These are phyloP conservation scores for Pascua guehoae DNA, from an alignment of 1,284 basidiomycete genomes.

Conservation along the genomic window DNA sequence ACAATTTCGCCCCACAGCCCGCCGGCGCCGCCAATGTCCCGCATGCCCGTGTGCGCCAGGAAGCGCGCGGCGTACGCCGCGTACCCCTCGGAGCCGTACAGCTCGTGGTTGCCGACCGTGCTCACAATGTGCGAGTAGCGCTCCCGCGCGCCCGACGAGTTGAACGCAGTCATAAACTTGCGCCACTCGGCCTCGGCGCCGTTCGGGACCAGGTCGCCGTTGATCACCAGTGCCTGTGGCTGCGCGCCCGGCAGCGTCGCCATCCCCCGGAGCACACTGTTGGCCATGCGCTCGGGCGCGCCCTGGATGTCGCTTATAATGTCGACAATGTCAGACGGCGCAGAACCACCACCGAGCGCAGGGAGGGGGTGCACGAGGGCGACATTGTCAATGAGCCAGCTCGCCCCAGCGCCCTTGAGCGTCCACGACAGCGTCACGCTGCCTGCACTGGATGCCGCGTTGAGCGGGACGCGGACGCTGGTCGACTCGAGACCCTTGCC, in stretches of 20 bases:
- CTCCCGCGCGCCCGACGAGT: neutral
- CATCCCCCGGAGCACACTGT: constrained; percentile 1
- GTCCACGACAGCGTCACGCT: neutral
- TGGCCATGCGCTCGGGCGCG: neutral
- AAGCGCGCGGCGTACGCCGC: constrained; percentile 1
- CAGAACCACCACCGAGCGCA: neutral
- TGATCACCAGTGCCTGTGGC: constrained; percentile 6
- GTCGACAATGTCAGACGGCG: constrained; percentile 3
- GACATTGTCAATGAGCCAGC: constrained; percentile 9
- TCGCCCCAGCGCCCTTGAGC: neutral
- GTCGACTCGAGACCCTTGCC: neutral
- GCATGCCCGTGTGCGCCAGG: neutral
- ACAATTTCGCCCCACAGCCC: constrained; percentile 6
- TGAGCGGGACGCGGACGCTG: neutral
- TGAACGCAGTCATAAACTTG: constrained; percentile 1
- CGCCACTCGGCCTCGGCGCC: neutral
- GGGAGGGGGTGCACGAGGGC: constrained; percentile 1
- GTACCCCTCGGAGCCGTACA: neutral
- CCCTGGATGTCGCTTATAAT: constrained; percentile 10
- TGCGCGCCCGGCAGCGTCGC: neutral
- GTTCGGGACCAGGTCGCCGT: constrained; percentile 3
- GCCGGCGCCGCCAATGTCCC: neutral
- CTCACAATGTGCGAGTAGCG: constrained; percentile 1
- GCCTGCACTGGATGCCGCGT: neutral
- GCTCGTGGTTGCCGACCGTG: constrained; percentile 5